Percentiles rank a stretch among this genome's conserved stretches.
Evolutionary conservation across 441 rosid genomes (phyloP).

Genomic region (Gossypium lobatum): DNA sequence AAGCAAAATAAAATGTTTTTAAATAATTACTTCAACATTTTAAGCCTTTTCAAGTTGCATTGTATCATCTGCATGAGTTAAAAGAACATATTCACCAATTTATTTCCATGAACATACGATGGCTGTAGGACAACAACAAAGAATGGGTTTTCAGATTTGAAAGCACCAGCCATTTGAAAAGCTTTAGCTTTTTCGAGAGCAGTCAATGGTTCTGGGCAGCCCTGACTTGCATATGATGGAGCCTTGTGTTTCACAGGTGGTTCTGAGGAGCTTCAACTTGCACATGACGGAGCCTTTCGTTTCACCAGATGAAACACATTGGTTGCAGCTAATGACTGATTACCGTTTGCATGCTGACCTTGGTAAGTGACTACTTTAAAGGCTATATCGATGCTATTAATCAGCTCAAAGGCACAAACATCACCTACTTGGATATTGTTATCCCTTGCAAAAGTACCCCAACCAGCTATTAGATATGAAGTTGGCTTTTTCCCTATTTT

Average conservation of each 20-base stretch:
- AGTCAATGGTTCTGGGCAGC: neutral
- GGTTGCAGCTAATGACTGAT: neutral
- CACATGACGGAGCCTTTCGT: neutral
- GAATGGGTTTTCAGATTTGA: constrained; percentile 15
- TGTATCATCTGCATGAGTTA: neutral
- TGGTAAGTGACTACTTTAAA: neutral
- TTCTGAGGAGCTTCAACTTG: neutral
- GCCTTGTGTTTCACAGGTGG: neutral
- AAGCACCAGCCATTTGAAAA: neutral
- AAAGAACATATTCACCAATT: constrained; percentile 3
- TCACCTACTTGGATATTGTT: neutral
- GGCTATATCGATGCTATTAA: neutral
- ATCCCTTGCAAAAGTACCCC: constrained; percentile 1
- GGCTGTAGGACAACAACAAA: constrained; percentile 6
- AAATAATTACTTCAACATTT: neutral
- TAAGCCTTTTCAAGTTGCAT: neutral
- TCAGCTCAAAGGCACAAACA: constrained; percentile 9
- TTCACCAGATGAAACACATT: neutral
- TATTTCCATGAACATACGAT: neutral
- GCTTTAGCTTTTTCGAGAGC: constrained; percentile 3
- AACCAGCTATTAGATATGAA: neutral
- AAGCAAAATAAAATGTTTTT: neutral
- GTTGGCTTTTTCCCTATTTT: no score
- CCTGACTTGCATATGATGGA: neutral
- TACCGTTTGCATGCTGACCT: neutral